Percentiles rank a stretch among this genome's conserved stretches.
phyloP scores from a whole-genome alignment of 768 basidiomycete species.

The Termitomyces sp. region DNA sequence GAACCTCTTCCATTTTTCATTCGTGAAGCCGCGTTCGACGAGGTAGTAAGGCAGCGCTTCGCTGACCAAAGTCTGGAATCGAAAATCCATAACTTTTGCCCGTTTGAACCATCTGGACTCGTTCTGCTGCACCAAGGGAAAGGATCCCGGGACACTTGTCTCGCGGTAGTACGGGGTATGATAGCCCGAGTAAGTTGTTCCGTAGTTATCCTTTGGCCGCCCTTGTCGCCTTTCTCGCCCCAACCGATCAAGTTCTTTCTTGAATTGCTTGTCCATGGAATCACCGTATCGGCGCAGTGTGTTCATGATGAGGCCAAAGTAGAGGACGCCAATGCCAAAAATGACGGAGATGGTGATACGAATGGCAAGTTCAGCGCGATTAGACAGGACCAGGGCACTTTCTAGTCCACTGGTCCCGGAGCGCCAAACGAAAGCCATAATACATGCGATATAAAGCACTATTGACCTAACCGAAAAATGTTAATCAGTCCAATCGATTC shows the following conservation, averaged over 20 bases:
- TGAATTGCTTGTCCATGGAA: conserved; percentile 31
- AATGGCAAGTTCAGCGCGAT: conserved; percentile 43
- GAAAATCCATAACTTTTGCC: conserved; percentile 22
- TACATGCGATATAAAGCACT: conserved; percentile 60
- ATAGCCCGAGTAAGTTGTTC: neutral
- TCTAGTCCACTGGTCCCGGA: conserved; percentile 45
- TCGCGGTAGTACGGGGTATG: neutral
- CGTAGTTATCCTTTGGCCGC: neutral
- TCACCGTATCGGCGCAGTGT: conserved; percentile 56
- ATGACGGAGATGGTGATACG: conserved; percentile 52
- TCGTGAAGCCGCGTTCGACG: conserved; percentile 10
- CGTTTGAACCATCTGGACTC: conserved; percentile 9
- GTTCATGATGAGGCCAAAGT: conserved; percentile 48
- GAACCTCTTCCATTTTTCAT: conserved; percentile 21
- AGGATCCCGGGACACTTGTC: no score
- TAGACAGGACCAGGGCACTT: conserved; percentile 35
- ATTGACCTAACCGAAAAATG: conserved; percentile 48
- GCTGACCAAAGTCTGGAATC: conserved; percentile 13
- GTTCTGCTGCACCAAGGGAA: no score
- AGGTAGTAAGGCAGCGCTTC: conserved; percentile 17
- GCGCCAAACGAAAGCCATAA: conserved; percentile 72
- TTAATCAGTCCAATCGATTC: neutral
- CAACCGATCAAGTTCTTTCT: conserved; percentile 1
- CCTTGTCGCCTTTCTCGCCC: neutral
- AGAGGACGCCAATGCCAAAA: conserved; percentile 43